These are phyloP conservation scores for Candida dendrica DNA, from an alignment of 805 yeast genomes.

Conservation along the genomic window DNA sequence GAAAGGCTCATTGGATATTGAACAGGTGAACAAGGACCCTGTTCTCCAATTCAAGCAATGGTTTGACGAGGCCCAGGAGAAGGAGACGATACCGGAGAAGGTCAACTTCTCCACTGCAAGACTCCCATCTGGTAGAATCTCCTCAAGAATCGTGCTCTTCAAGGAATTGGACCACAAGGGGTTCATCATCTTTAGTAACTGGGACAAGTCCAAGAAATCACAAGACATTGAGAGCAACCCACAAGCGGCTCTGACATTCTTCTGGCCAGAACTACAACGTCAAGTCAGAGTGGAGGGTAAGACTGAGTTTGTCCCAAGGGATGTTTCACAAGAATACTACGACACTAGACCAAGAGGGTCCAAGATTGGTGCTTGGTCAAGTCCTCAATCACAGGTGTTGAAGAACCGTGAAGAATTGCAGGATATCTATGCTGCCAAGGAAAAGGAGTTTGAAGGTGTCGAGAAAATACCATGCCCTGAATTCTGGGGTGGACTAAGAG, in stretches of 20 bases:
- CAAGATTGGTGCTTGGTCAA: conserved; percentile 94
- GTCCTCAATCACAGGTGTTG: conserved; percentile 73
- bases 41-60: conserved; percentile 73
- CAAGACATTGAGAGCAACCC: conserved; percentile 65
- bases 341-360: conserved; percentile 89
- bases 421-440: conserved; percentile 35
- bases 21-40: conserved; percentile 52
- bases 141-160: conserved; percentile 76
- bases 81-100: conserved; percentile 71
- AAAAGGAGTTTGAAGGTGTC: conserved; percentile 49
- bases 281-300: conserved; percentile 90
- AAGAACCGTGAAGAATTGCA: conserved; percentile 59
- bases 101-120: conserved; percentile 83
- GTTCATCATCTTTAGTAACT: conserved; percentile 83
- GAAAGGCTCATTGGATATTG: conserved; percentile 49
- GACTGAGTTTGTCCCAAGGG: conserved; percentile 65
- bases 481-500: conserved; percentile 90
- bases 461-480: conserved; percentile 84
- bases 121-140: conserved; percentile 85
- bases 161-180: conserved; percentile 87
- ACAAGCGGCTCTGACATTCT: conserved; percentile 77
- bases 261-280: conserved; percentile 87
- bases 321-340: conserved; percentile 72
- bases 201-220: conserved; percentile 82
- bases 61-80: conserved; percentile 69